phyloP scores from a whole-genome alignment of 805 yeast genomes.

The Yamadazyma laniorum region DNA sequence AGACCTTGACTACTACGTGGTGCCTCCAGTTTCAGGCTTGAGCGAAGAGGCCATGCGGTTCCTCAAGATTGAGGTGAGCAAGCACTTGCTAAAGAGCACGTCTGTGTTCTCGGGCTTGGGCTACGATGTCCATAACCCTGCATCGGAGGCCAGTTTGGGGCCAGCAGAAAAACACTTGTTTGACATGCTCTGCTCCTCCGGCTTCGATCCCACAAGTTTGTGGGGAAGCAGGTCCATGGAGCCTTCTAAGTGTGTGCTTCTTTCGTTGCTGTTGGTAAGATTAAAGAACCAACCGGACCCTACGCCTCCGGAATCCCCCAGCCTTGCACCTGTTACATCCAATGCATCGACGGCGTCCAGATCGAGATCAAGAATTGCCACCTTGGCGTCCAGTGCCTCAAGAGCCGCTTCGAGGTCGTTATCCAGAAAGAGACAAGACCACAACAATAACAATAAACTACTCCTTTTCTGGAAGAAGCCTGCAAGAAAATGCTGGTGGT shows the following conservation, averaged over 20 bases:
- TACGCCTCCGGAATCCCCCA: constrained; percentile 44
- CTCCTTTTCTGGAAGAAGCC: constrained; percentile 96
- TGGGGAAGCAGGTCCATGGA: constrained; percentile 95
- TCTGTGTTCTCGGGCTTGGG: constrained; percentile 82
- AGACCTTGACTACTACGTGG: constrained; percentile 89
- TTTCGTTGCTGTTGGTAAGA: constrained; percentile 74
- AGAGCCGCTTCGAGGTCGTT: constrained; percentile 59
- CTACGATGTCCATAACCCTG: constrained; percentile 32
- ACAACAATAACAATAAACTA: constrained; percentile 54
- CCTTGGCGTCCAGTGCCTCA: constrained; percentile 54
- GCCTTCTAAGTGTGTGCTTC: constrained; percentile 82
- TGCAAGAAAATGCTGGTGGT: constrained; percentile 99
- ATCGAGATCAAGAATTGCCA: constrained; percentile 55
- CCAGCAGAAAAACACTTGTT: constrained; percentile 93
- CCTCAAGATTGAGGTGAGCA: constrained; percentile 73
- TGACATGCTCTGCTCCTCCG: constrained; percentile 93
- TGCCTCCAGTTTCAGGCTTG: constrained; percentile 67
- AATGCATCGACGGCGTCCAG: constrained; percentile 34
- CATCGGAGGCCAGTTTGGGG: constrained; percentile 52
- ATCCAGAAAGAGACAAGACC: constrained; percentile 44
- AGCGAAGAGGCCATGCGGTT: constrained; percentile 58
- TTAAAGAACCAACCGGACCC: constrained; percentile 32
- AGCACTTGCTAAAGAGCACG: constrained; percentile 52
- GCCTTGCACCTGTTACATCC: constrained; percentile 44
- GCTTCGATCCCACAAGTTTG: constrained; percentile 59